Evolutionary conservation across 371 early-diverging fungal species (phyloP).

Genomic region (Saksenaea vasiformis): DNA sequence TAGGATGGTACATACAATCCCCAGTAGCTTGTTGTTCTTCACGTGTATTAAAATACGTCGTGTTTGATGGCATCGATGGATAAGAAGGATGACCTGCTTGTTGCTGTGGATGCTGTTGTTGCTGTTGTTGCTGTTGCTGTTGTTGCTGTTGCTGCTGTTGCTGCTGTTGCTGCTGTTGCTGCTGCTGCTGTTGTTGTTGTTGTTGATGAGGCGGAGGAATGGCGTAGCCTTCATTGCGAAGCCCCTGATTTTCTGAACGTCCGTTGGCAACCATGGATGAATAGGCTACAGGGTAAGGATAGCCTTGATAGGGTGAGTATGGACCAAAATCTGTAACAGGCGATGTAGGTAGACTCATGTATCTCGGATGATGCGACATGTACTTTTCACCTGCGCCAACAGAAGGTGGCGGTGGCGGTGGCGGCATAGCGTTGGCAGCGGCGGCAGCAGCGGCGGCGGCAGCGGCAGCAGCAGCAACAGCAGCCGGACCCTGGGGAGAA

Average conservation of each 20-base stretch:
- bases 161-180: conserved; percentile 1
- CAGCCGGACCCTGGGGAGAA: conserved; percentile 10
- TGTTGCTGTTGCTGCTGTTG: neutral
- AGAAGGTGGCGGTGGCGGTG: conserved; percentile 18
- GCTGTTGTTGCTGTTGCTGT: conserved; percentile 5
- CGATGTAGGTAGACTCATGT: conserved; percentile 27
- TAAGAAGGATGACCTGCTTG: neutral
- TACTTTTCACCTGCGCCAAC: conserved; percentile 1
- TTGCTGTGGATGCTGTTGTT: conserved; percentile 3
- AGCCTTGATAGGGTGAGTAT: conserved; percentile 24
- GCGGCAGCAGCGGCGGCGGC: conserved; percentile 26
- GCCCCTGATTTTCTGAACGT: neutral
- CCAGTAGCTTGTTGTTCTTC: neutral
- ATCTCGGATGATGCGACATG: conserved; percentile 17
- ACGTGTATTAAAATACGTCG: neutral
- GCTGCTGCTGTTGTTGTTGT: neutral
- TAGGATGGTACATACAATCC: neutral
- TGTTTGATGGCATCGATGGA: neutral
- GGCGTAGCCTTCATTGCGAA: neutral
- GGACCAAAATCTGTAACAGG: conserved; percentile 34
- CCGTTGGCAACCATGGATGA: neutral
- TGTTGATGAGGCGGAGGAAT: neutral
- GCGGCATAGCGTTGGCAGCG: conserved; percentile 29
- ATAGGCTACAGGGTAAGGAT: conserved; percentile 22
- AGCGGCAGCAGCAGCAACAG: conserved; percentile 21